A percentile compares a stretch with the other conserved stretches of the same genome.
These are phyloP conservation scores for Leonotis leonurus DNA, from an alignment of 257 asterid genomes.

Conservation along the genomic window DNA sequence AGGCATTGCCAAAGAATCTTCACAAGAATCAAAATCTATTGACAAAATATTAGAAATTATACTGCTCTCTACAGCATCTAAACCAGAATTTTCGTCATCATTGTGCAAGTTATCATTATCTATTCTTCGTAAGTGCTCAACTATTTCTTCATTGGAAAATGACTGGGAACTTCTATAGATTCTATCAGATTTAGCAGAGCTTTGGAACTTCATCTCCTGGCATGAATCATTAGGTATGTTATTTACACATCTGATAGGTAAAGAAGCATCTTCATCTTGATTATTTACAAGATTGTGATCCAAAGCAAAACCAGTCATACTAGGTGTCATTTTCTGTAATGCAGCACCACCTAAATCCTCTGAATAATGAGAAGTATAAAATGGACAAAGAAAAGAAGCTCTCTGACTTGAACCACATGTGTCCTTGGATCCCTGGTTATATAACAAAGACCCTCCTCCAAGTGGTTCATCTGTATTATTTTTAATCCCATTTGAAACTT, in stretches of 20 bases:
- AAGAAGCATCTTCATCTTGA: conserved; percentile 49
- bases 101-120: conserved; percentile 43
- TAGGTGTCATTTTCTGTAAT: conserved; percentile 35
- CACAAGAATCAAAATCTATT: conserved; percentile 67
- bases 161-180: conserved; percentile 71
- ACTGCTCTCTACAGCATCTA: conserved; percentile 62
- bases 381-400: conserved; percentile 32
- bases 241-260: conserved; percentile 58
- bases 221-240: conserved; percentile 46
- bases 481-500: conserved; percentile 6
- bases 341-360: conserved; percentile 41
- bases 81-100: conserved; percentile 51
- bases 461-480: conserved; percentile 22
- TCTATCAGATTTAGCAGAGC: conserved; percentile 71
- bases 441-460: conserved; percentile 33
- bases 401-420: conserved; percentile 26
- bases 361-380: conserved; percentile 33
- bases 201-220: conserved; percentile 75
- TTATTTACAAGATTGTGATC: conserved; percentile 43
- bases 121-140: conserved; percentile 83
- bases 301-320: conserved; percentile 35
- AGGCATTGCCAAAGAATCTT: conserved; percentile 49
- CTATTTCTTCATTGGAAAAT: conserved; percentile 93
- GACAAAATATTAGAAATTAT: conserved; percentile 76
- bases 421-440: conserved; percentile 36